Percentiles rank a stretch among this genome's conserved stretches.
Evolutionary conservation across 306 rosid genomes (phyloP).

Genomic region (Prunus fruticosa): DNA sequence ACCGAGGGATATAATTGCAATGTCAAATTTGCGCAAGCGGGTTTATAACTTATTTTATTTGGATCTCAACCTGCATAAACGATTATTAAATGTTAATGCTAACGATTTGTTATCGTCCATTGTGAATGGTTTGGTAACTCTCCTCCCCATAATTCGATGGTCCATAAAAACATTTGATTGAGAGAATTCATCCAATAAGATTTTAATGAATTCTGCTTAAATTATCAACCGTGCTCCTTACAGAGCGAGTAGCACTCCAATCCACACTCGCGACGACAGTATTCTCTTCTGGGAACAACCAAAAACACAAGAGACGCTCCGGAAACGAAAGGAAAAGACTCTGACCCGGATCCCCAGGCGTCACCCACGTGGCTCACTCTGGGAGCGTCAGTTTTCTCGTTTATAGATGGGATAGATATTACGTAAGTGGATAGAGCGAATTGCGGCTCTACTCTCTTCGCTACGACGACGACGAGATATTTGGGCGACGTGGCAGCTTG

Average conservation of each 20-base stretch:
- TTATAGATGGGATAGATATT: not conserved
- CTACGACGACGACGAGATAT: not conserved
- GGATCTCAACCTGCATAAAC: no score
- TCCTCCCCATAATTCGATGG: no score
- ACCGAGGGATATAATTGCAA: no score
- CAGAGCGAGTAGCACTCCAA: not conserved
- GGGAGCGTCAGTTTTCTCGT: not conserved
- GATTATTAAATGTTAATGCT: no score
- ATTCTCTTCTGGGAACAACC: not conserved
- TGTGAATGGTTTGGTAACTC: no score
- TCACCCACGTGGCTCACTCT: not conserved
- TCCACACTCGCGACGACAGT: not conserved
- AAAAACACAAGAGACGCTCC: not conserved
- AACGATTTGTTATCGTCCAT: no score
- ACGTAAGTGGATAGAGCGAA: not conserved
- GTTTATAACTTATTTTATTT: no score
- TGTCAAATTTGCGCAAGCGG: no score
- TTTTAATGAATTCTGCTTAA: not conserved
- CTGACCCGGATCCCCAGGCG: not conserved
- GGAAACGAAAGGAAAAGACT: not conserved
- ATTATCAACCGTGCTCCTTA: not conserved
- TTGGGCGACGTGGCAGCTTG: slow-evolving; percentile 20
- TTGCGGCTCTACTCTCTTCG: slow-evolving; percentile 4
- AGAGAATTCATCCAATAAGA: not conserved
- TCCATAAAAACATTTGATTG: no score